Percentiles rank a stretch among this genome's conserved stretches.
Evolutionary conservation across 192 early-diverging fungal genomes (phyloP).

Genomic region (Cladochytrium replicatum): DNA sequence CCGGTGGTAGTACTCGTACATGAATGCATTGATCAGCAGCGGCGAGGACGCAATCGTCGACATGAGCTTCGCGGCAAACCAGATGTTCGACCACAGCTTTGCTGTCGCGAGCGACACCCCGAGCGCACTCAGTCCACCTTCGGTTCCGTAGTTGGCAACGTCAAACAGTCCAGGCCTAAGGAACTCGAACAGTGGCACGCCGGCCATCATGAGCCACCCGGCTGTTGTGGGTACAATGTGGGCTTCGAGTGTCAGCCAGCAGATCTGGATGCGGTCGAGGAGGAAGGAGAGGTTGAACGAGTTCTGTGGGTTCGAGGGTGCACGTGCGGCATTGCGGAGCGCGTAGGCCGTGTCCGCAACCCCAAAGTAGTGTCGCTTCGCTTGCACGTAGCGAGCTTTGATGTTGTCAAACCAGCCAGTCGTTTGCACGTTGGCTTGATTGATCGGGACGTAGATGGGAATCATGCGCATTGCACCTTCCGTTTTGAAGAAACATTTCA

Average conservation of each 20-base stretch:
- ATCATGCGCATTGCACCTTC: background rate
- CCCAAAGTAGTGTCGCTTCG: background rate
- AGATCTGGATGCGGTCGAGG: no score
- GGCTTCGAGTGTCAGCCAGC: background rate
- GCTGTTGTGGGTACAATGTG: background rate
- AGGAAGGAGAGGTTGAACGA: background rate
- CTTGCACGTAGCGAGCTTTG: background rate
- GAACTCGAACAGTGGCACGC: background rate
- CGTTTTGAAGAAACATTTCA: constrained; percentile 6
- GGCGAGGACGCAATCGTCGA: no score
- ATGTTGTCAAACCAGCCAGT: no score
- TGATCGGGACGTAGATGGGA: background rate
- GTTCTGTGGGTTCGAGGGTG: background rate
- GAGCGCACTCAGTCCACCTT: no score
- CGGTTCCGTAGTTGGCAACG: no score
- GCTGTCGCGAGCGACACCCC: no score
- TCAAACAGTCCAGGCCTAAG: no score
- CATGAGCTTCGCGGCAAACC: no score
- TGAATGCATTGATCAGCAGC: no score
- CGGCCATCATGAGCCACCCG: background rate
- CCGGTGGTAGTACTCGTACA: no score
- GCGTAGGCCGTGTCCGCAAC: background rate
- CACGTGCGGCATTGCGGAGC: background rate
- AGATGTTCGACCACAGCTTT: no score
- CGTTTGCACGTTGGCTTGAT: background rate